Evolutionary conservation across 345 rosid species (phyloP), one percentile per base, ranked within the genome.

Genomic region (Zanthoxylum bungeanum): DNA sequence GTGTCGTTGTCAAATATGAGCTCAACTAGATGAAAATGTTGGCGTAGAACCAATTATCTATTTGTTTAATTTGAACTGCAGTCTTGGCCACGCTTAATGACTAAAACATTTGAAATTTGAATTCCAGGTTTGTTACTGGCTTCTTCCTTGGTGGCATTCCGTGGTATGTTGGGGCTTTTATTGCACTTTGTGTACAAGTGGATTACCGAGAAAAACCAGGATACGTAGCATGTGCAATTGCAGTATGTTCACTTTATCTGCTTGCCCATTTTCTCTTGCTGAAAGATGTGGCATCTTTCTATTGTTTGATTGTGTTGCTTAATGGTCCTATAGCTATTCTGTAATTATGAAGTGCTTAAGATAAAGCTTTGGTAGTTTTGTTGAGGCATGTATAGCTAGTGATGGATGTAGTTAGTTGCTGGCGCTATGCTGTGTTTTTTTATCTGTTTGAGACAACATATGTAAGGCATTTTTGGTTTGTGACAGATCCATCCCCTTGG

Each of bases 141-240:
- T 93, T 93, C 87, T 82, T 91, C 81, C 79, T 93, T 17, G 98
- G 93, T 53, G 96, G 96, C 30, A 70, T 91, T 52, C 96, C 98
- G 7, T 93, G 98, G 98, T 88, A 93, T 59, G 61, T 88, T 31
- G 98, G 96, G 59, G 78, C 93, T 39, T 79, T 87, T 66, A 71
- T 93, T 58, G 77, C 86, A 34, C 81, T 91, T 3, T 85, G 81
- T 73, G 73, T 80, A 14, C 82, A 61, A 44, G 83, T 87, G 61
- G 96, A 91, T 80, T 71, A 87, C 69, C 85, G 90, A 70, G 97
- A 93, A 70, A 93, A 93, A 74, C 91, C 97, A 21, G 98, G 97
- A 72, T 88, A 91, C 64, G 77, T 88, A 37, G 93, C 98, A 7
- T 93, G 97, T 76, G 79, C 85, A 50, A 81, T 93, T 46, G 97